Evolutionary conservation across 257 asterid genomes (phyloP), one percentile per base, ranked within the genome.

Genomic region (Primulina eburnea): DNA sequence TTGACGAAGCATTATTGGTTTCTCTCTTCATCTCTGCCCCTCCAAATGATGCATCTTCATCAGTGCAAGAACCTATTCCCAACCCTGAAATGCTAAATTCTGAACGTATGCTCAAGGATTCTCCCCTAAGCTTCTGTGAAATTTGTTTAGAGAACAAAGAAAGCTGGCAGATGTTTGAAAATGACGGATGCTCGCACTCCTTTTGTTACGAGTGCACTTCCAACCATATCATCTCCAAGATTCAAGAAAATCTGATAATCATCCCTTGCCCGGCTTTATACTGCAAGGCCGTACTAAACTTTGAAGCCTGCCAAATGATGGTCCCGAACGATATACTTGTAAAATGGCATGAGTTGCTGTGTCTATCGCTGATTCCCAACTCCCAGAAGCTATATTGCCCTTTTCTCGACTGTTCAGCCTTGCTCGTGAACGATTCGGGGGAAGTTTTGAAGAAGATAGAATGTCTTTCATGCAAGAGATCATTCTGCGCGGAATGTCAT

Each of bases 301-400:
- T 28, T 17, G 68, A 77, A 20, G 63, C 63, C 11, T 90, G 90
- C 70, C 66, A 87, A 73, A 66, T 47, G 32, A 75, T 88, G 82
- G 78, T 90, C 74, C 88, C 97, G 0, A 40, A 72, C 4, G 81
- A 81, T 0, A 55, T 77, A 14, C 82, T 80, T 5, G 78, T 78
- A 10, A 34, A 68, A 70, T 90, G 95, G 93, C 95, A 88, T 8
- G 89, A 83, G 69, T 28, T 69, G 1, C 78, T 83, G 38, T 83
- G 93, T 71, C 66, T 78, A 71, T 82, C 91, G 0, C 83, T 86
- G 24, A 79, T 86, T 6, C 87, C 84, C 0, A 88, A 85, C n/a
- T 83, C 95, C 28, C 85, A 82, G 65, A 84, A 83, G 74, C 56
- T 86, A 66, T 86, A 80, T 37, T 88, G 93, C 57, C 95, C 97